phyloP scores from a whole-genome alignment of 768 basidiomycete species.

The Kwoniella heveanensis region DNA sequence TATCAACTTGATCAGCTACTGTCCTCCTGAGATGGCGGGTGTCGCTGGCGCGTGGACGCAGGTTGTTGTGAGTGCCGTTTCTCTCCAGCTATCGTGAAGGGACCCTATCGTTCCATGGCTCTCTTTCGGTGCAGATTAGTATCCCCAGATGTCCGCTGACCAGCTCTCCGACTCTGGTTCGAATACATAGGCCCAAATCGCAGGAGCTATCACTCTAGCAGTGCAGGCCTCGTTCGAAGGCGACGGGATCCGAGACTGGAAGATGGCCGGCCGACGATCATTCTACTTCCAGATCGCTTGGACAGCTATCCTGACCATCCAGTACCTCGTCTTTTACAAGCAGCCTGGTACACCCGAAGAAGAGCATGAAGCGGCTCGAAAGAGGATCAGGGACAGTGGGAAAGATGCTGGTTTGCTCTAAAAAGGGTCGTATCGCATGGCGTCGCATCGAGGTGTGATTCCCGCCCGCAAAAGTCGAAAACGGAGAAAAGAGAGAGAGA shows the following conservation, averaged over 20 bases:
- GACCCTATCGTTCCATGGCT: no score
- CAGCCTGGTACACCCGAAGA: conserved; percentile 40
- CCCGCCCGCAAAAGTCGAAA: no score
- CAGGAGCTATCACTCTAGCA: conserved; percentile 46
- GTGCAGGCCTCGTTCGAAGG: conserved; percentile 51
- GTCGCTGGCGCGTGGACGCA: conserved; percentile 48
- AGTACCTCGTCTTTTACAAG: conserved; percentile 43
- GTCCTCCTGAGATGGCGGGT: conserved; percentile 49
- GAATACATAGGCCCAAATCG: conserved; percentile 35
- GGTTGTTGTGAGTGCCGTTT: conserved; percentile 23
- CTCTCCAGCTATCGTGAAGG: no score
- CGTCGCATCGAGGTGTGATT: no score
- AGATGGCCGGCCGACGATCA: conserved; percentile 30
- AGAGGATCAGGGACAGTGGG: conserved; percentile 37
- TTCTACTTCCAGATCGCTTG: conserved; percentile 48
- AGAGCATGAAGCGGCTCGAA: conserved; percentile 39
- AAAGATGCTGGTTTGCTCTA: conserved; percentile 29
- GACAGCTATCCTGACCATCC: conserved; percentile 29
- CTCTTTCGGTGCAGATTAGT: no score
- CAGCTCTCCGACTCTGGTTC: not conserved
- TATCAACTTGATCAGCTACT: conserved; percentile 45
- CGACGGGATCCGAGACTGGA: conserved; percentile 40
- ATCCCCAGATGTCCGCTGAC: no score
- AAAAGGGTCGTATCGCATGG: no score
- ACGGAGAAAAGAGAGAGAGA: no score